Conservation (phyloP, 2,329 filamentous ascomycete species). For the Paraphaeosphaeria sporulosa region DNA sequence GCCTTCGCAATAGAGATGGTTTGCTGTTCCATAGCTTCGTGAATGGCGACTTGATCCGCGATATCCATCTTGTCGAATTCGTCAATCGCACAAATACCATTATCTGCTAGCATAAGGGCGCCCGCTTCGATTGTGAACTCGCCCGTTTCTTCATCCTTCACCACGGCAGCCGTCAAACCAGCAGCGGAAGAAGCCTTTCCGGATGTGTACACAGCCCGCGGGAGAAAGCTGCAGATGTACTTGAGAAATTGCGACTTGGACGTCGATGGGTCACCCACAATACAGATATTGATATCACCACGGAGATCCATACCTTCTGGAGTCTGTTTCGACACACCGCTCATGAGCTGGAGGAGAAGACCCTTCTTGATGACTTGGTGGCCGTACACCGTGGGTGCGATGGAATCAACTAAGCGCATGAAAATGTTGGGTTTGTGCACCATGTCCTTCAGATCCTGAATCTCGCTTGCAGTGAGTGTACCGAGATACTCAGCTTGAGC, state of each 20-base stretch:
- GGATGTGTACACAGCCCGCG: constrained; percentile 94
- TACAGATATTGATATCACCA: constrained; percentile 98
- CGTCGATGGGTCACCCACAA: constrained; percentile 95
- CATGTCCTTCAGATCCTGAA: constrained; percentile 89
- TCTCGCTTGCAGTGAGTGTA: constrained; percentile 84
- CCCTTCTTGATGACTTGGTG: constrained; percentile 99
- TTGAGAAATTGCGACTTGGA: constrained; percentile 98
- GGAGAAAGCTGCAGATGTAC: constrained; percentile 97
- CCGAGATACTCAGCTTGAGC: constrained; percentile 87
- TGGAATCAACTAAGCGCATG: constrained; percentile 86
- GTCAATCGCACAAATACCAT: constrained; percentile 97
- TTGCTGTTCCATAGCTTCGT: constrained; percentile 99
- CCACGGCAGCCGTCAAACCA: constrained; percentile 94
- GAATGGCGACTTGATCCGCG: constrained; percentile 94
- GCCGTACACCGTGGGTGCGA: constrained; percentile 96
- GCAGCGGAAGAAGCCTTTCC: constrained; percentile 97
- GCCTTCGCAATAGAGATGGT: constrained; percentile 99
- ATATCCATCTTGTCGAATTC: constrained; percentile 99
- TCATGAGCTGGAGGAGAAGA: constrained; percentile 89
- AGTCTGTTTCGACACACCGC: constrained; percentile 92
- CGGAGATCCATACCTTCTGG: constrained; percentile 93
- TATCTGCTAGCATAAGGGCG: constrained; percentile 95
- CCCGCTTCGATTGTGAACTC: constrained; percentile 99
- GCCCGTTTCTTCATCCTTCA: constrained; percentile 98
- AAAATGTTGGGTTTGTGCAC: constrained; percentile 97